Evolutionary conservation across 2,329 filamentous ascomycete species (phyloP), one percentile per base, ranked within the genome.

Genomic region (Pestalotiopsis sp.): DNA sequence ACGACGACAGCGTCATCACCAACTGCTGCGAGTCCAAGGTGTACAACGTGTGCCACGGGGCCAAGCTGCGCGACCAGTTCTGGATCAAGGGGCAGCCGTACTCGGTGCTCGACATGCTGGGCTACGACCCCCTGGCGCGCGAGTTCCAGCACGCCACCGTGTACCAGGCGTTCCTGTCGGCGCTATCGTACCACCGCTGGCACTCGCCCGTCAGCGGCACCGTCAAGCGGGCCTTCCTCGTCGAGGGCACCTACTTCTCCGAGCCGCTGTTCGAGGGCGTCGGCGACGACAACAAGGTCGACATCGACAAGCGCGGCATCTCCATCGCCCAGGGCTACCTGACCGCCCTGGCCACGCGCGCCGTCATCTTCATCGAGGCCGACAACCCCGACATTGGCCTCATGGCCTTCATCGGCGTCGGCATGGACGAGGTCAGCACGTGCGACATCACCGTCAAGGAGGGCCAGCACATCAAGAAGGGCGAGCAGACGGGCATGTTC

Each of bases 371-470:
- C 75, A 88, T 94, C 69, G 85, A 93, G 76, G 90, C 91, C 0
- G 91, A 93, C 71, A 90, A 92, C 71, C 82, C 84, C 1, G 72
- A 70, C 12, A 89, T 94, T 49, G 92, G 92, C 0, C 79, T 94
- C 39, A 87, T 94, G 83, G 90, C 86, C 0, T 91, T 94, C 71
- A 81, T 94, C 13, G 89, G 87, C 1, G 86, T 94, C 3, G 92
- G 92, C 1, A 94, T 94, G 92, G 90, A 89, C 58, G 92, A 95
- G 79, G 92, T 94, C 13, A 91, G 87, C 68, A 90, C 90, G 0
- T 93, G 91, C 74, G 91, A 93, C 65, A 89, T 93, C 63, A 91
- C 88, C 0, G 90, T 93, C 12, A 84, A 84, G 20, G 87, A 90
- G 75, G 91, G 91, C 0, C 85, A 93, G 76, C 84, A 85, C 66